Evolutionary conservation across 306 rosid species (phyloP), one percentile per base, ranked within the genome.

Genomic region (Albizia julibrissin): DNA sequence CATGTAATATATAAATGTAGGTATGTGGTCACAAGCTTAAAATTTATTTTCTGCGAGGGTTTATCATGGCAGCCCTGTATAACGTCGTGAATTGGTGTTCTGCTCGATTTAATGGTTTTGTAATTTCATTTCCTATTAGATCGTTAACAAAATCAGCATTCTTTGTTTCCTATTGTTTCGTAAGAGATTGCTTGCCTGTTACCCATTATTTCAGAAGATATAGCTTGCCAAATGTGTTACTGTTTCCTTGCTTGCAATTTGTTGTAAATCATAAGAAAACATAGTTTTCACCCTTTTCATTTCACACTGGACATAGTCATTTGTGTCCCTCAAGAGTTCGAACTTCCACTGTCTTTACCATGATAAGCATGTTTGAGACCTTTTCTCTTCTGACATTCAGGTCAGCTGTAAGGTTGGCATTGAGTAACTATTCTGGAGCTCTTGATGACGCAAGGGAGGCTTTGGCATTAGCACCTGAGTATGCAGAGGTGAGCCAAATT

Each of bases 401-500:
- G 95, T 91, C 98, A 54, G 22, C 47, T 13, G 92, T 89, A 80
- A 87, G 95, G 87, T 79, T 95, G 71, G 95, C 90, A 62, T 66
- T 86, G 87, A 91, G 87, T 22, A 91, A 93, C 85, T 83, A 81
- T 82, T 43, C 86, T 31, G 97, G 89, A 52, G 97, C 97, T 44
- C 97, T 95, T 67, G 82, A 89, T 80, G 98, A 89, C 85, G 92
- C 95, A 2, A 86, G 27, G 34, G 88, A 90, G 86, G 94, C 98
- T 82, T 82, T 90, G 89, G 73, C 73, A 58, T 83, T 90, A n/a
- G 86, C 87, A 68, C 94, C 97, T 66, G 84, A 37, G 3, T 90
- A 88, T 88, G 74, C 78, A 21, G 97, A 94, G 97, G 98, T 94
- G 81, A 86, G 75, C 78, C 43, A 34, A 69, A 69, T 77, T 74